Evolutionary conservation across 2,329 filamentous ascomycete genomes (phyloP).

Genomic region (Ilyonectria robusta): DNA sequence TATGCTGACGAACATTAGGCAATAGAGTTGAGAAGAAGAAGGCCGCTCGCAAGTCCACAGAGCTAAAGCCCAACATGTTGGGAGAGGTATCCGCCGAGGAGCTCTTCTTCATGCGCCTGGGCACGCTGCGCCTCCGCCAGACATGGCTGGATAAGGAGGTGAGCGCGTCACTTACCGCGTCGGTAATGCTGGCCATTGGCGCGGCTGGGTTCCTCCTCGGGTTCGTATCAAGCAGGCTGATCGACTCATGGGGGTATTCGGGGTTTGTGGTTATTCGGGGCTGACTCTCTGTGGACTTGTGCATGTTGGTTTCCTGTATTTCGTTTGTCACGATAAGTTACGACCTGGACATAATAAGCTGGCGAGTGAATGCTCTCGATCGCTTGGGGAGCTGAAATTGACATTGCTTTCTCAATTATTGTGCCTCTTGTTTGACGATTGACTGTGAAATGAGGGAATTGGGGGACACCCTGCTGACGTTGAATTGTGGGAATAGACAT

Average conservation of each 20-base stretch:
- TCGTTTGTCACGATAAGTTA: constrained; percentile 14
- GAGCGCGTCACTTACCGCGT: constrained; percentile 38
- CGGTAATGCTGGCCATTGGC: constrained; percentile 40
- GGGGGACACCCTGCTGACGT: too few relatives aligned
- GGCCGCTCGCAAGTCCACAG: constrained; percentile 32
- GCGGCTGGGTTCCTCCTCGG: constrained; percentile 32
- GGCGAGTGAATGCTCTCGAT: not conserved
- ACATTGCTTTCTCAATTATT: not conserved
- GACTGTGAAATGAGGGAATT: too few relatives aligned
- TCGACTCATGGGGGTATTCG: constrained; percentile 27
- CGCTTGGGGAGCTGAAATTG: constrained; percentile 5
- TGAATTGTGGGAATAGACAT: too few relatives aligned
- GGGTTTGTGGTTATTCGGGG: not conserved
- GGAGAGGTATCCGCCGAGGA: constrained; percentile 37
- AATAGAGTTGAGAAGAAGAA: constrained; percentile 41
- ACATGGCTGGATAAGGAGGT: constrained; percentile 37
- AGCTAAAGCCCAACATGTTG: constrained; percentile 30
- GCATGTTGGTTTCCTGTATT: not conserved
- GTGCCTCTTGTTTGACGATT: too few relatives aligned
- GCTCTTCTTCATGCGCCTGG: constrained; percentile 39
- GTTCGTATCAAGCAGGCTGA: constrained; percentile 33
- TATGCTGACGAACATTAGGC: constrained; percentile 23
- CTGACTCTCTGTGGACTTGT: not conserved
- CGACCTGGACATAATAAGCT: not conserved
- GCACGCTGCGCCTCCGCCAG: constrained; percentile 33